Evolutionary conservation across 495 filamentous ascomycete genomes (phyloP), one percentile per base, ranked within the genome.

Genomic region (Chaetomium cochliodes): DNA sequence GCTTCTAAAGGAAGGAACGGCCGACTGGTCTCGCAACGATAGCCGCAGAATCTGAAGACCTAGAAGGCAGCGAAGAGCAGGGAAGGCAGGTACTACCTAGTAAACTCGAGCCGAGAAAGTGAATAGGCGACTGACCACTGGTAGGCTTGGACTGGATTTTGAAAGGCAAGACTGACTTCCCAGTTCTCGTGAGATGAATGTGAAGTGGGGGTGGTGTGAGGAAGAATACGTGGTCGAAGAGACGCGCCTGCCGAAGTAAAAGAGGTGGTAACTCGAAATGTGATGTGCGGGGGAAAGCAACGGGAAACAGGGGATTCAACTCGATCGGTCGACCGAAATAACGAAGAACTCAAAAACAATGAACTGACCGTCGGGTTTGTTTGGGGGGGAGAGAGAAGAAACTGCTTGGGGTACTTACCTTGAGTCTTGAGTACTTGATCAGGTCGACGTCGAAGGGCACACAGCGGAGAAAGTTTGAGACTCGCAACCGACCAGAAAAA

Each of bases 211-310:
- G 20, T 13, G 23, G 11, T 16, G 12, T 18, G 18, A 15, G 33
- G n/a, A 47, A 30, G 42, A 22, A 42, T 1, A 47, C 5, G 15
- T 15, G 25, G 15, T 33, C 25, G 7, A 22, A 47, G 55, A 58
- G 30, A 58, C 55, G 55, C 55, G 55, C 56, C 7, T 58, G 37
- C 55, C 55, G 9, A 28, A 5, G 39, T 8, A 41, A 33, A 33
- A 22, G 4, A 28, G 1, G 9, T 13, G 20, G 20, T 58, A 22
- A 42, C 54, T 33, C 42, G 25, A 30, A 59, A 12, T 47, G 30
- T 15, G 30, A 37, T 59, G 13, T 44, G 41, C 6, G 4, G 6
- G 23, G 57, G 26, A 42, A 41, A 50, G 50, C 28, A 58, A n/a
- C 57, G 39, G 11, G 7, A 33, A 33, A 13, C 42, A 8, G 37